These are phyloP conservation scores for Retiboletus fuscus DNA, from an alignment of 1,284 basidiomycete species.

Conservation along the genomic window DNA sequence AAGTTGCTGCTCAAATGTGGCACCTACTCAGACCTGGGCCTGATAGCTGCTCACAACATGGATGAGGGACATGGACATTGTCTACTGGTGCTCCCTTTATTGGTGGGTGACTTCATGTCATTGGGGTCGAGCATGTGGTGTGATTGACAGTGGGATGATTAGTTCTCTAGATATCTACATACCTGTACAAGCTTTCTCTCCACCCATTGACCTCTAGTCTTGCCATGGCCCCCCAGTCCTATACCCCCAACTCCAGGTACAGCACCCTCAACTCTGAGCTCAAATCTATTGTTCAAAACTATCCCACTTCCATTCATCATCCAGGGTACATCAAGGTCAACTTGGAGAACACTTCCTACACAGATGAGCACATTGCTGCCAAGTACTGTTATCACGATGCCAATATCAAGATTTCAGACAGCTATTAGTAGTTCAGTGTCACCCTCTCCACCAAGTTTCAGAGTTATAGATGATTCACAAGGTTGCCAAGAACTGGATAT, in stretches of 20 bases:
- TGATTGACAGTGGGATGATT: neutral
- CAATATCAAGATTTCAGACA: slow-evolving; percentile 75
- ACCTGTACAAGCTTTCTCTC: slow-evolving; percentile 71
- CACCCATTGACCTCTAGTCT: slow-evolving; percentile 57
- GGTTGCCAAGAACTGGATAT: slow-evolving; percentile 94
- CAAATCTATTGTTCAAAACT: slow-evolving; percentile 75
- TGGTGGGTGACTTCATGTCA: neutral
- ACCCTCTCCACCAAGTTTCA: slow-evolving; percentile 83
- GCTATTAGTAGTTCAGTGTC: slow-evolving; percentile 81
- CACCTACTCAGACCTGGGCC: slow-evolving; percentile 66
- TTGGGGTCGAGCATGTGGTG: neutral
- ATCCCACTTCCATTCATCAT: slow-evolving; percentile 87
- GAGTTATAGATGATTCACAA: slow-evolving; percentile 93
- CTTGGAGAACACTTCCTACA: slow-evolving; percentile 85
- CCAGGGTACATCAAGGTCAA: slow-evolving; percentile 85
- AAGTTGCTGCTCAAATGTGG: slow-evolving; percentile 86
- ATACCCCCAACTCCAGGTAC: slow-evolving; percentile 65
- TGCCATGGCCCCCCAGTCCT: slow-evolving; percentile 66
- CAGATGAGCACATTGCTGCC: slow-evolving; percentile 84
- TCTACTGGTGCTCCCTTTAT: too few species aligned
- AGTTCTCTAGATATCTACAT: too few species aligned
- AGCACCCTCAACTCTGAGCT: slow-evolving; percentile 75
- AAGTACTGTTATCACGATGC: slow-evolving; percentile 89
- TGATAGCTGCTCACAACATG: too few species aligned
- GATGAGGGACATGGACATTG: too few species aligned